Conservation (phyloP, 2,329 filamentous ascomycete genomes). For the Sporothrix luriei region DNA sequence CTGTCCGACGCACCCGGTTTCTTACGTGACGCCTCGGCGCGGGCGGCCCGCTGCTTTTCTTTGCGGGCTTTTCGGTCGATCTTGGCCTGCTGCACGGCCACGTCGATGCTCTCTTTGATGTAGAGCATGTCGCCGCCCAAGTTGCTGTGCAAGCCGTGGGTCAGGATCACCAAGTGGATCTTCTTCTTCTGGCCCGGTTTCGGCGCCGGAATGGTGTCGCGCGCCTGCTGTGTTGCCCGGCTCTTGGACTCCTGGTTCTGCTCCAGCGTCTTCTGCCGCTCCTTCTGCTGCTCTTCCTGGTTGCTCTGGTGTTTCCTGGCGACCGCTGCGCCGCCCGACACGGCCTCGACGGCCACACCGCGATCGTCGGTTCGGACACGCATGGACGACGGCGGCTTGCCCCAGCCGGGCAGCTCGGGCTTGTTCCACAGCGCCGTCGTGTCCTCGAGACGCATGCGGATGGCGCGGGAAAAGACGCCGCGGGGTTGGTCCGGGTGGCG, state of each 20-base stretch:
- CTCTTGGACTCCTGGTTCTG: conserved; percentile 32
- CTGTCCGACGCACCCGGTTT: conserved; percentile 32
- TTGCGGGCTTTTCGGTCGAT: conserved; percentile 66
- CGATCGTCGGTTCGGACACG: conserved; percentile 19
- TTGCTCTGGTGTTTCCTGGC: conserved; percentile 31
- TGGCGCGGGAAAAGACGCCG: conserved; percentile 81
- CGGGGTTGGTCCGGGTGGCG: conserved; percentile 65
- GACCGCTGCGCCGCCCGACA: conserved; percentile 5
- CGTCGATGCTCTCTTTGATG: conserved; percentile 95
- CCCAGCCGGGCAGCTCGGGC: conserved; percentile 62
- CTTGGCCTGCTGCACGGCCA: conserved; percentile 72
- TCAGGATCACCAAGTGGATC: conserved; percentile 87
- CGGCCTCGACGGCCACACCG: conserved; percentile 1
- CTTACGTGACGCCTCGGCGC: conserved; percentile 31
- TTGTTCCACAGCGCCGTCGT: conserved; percentile 90
- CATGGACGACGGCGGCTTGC: conserved; percentile 40
- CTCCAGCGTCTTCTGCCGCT: conserved; percentile 24
- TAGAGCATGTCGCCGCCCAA: conserved; percentile 95
- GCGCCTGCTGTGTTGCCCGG: conserved; percentile 30
- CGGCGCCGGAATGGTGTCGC: conserved; percentile 21
- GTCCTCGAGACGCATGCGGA: conserved; percentile 80
- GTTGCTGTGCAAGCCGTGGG: conserved; percentile 94
- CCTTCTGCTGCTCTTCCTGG: conserved; percentile 30
- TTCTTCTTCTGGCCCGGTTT: conserved; percentile 57
- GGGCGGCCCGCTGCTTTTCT: conserved; percentile 47